Evolutionary conservation across 1,139 yeast species (phyloP).

Genomic region (Debaryomyces fabryi): DNA sequence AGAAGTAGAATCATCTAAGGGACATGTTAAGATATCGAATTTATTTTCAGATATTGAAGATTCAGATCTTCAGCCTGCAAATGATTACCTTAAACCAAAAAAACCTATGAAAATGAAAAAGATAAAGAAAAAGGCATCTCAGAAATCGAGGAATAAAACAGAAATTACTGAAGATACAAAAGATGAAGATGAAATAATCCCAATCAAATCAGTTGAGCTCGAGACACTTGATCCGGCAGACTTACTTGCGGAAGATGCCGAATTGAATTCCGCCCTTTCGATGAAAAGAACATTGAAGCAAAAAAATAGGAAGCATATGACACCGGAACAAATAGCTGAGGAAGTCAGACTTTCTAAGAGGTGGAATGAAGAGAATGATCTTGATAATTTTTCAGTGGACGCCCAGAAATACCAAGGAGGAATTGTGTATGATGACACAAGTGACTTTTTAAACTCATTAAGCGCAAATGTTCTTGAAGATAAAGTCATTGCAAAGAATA

Average conservation of each 20-base stretch:
- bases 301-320: constrained; percentile 27
- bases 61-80: constrained; percentile 12
- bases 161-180: constrained; percentile 3
- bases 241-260: constrained; percentile 46
- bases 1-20: constrained; percentile 2
- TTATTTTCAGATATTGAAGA: constrained; percentile 34
- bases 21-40: constrained; percentile 12
- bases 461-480: constrained; percentile 12
- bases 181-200: constrained; percentile 27
- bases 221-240: constrained; percentile 25
- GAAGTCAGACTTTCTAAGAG: constrained; percentile 41
- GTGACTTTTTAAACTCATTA: constrained; percentile 55
- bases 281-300: constrained; percentile 44
- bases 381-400: constrained; percentile 20
- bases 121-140: constrained; percentile 32
- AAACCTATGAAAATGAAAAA: constrained; percentile 52
- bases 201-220: constrained; percentile 36
- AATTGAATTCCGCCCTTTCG: constrained; percentile 46
- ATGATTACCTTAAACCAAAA: constrained; percentile 20
- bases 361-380: constrained; percentile 32
- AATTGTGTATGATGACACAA: constrained; percentile 57
- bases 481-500: not conserved
- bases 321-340: constrained; percentile 51
- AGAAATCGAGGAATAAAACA: constrained; percentile 15
- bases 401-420: constrained; percentile 18